These are phyloP conservation scores for Neurospora crassa DNA, from an alignment of 2,329 filamentous ascomycete genomes.

Conservation along the genomic window DNA sequence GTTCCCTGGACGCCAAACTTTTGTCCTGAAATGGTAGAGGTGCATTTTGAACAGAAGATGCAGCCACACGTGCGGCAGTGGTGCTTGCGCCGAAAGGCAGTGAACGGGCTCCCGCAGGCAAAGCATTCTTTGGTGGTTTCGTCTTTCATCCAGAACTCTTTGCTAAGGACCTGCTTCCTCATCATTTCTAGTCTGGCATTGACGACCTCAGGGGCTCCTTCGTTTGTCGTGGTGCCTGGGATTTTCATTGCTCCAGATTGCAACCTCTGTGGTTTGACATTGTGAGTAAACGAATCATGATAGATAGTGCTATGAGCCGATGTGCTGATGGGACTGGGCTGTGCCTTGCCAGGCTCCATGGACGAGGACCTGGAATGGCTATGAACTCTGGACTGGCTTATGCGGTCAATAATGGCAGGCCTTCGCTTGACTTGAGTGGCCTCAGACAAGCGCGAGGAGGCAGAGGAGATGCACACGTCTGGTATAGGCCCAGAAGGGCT, in stretches of 20 bases:
- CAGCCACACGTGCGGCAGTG: constrained; percentile 96
- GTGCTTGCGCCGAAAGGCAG: constrained; percentile 90
- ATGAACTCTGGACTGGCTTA: constrained; percentile 35
- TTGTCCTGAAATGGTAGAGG: constrained; percentile 76
- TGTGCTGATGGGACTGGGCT: constrained; percentile 47
- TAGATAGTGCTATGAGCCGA: constrained; percentile 49
- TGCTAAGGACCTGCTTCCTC: constrained; percentile 79
- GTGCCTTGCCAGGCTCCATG: constrained; percentile 45
- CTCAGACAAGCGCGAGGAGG: constrained; percentile 18
- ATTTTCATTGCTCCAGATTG: constrained; percentile 40
- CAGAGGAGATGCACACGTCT: constrained; percentile 21
- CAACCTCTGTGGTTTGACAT: constrained; percentile 34
- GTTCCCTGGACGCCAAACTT: constrained; percentile 80
- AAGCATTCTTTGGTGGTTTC: constrained; percentile 98
- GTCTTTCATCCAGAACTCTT: constrained; percentile 98
- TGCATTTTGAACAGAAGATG: constrained; percentile 96
- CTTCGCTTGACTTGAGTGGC: constrained; percentile 30
- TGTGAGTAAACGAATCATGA: constrained; percentile 45
- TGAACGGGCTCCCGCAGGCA: constrained; percentile 80
- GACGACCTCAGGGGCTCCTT: constrained; percentile 48
- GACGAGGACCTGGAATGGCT: constrained; percentile 49
- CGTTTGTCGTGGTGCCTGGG: constrained; percentile 45
- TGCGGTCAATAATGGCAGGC: constrained; percentile 46
- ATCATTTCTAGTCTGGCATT: constrained; percentile 59
- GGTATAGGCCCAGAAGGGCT: constrained; percentile 31